Evolutionary conservation across 345 rosid genomes (phyloP), one percentile per base, ranked within the genome.

Genomic region (Noccaea caerulescens): DNA sequence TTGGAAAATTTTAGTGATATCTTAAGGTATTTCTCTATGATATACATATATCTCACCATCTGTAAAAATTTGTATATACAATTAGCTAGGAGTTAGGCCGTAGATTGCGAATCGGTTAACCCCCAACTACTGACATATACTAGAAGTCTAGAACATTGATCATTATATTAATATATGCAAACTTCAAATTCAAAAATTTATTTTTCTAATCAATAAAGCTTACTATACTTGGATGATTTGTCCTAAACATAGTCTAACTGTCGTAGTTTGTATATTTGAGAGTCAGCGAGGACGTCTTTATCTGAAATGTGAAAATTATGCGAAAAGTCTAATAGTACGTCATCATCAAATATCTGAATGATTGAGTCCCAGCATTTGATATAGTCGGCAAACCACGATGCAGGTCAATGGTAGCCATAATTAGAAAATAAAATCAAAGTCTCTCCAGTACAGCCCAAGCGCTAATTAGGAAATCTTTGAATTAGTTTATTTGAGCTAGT

Each of bases 271-370:
- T 37, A 72, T 65, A 38, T 2, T 10, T 46, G 5, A 46, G 33
- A 57, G 71, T 65, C 71, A 72, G 33, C 77, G 65, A 72, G 66
- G 9, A 54, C 14, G 77, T 72, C 77, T 37, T 64, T 65, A 46
- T 72, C 77, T 57, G 9, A 7, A 58, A 51, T 71, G 16, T 8
- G 51, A 63, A 63, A 44, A 54, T 34, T 34, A 27, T 63, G 54
- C 39, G 20, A 49, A 72, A 72, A 65, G 77, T 72, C 77, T 16
- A 46, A 72, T 65, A 44, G 44, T 47, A 5, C 59, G 77, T 65
- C 77, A 56, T 72, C 77, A 72, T 47, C 25, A 72, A 56, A 46
- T 65, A 73, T 57, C 58, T 57, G 34, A 65, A 57, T 57, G 10
- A 64, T 65, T 39, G 4, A 72, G 23, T 64, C 58, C 63, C 64